A percentile compares a stretch with the other conserved stretches of the same genome.
Conservation (phyloP, 495 filamentous ascomycete genomes). For the Daldinia concentrica region DNA sequence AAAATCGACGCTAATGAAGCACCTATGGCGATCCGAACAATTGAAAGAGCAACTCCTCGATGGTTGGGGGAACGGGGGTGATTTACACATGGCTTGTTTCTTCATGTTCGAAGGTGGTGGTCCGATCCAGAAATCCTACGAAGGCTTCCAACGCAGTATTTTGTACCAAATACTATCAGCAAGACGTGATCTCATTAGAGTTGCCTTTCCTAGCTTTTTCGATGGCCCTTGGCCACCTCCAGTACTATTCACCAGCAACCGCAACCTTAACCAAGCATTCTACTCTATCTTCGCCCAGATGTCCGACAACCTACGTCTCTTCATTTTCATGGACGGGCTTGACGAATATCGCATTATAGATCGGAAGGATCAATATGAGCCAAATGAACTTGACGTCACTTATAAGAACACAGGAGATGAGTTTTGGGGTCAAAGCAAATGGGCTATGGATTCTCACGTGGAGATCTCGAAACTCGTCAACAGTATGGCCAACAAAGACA, state of each 20-base stretch:
- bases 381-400: constrained; percentile 38
- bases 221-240: constrained; percentile 43
- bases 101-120: constrained; percentile 57
- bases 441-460: constrained; percentile 39
- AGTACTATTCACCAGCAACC: constrained; percentile 42
- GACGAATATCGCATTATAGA: constrained; percentile 49
- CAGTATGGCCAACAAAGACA: constrained; percentile 42
- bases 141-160: constrained; percentile 52
- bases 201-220: constrained; percentile 48
- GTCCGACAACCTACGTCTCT: constrained; percentile 39
- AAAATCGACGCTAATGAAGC: constrained; percentile 52
- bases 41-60: constrained; percentile 35
- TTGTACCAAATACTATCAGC: constrained; percentile 51
- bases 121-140: constrained; percentile 52
- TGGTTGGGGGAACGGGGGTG: constrained; percentile 35
- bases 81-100: constrained; percentile 46
- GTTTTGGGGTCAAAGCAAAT: constrained; percentile 47
- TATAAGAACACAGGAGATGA: constrained; percentile 42
- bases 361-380: constrained; percentile 46
- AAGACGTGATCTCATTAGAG: constrained; percentile 41
- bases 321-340: constrained; percentile 46
- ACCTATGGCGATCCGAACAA: constrained; percentile 40
- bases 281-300: constrained; percentile 46
- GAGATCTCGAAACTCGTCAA: constrained; percentile 42
- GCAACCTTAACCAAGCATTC: constrained; percentile 45